Percentiles rank a stretch among this genome's conserved stretches.
phyloP scores from a whole-genome alignment of 345 rosid genomes.

The Gossypium australe region DNA sequence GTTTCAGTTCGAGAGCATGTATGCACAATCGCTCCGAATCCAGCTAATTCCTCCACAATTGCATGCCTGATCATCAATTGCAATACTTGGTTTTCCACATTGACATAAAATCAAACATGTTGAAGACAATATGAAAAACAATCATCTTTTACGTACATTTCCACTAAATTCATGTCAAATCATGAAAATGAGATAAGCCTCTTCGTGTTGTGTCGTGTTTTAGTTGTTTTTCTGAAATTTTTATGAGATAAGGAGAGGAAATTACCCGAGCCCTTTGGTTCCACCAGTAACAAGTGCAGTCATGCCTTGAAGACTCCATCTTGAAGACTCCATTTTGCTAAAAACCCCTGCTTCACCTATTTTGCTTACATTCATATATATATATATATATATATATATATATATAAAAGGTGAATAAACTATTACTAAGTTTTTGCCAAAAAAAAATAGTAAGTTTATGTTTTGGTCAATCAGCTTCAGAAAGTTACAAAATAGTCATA shows the following conservation, averaged over 20 bases:
- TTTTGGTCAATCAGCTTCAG: too few relatives aligned
- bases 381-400: too few relatives aligned
- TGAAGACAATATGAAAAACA: not conserved
- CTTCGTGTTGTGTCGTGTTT: too few relatives aligned
- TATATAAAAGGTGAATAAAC: too few relatives aligned
- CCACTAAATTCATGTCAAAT: too few relatives aligned
- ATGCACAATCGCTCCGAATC: not conserved
- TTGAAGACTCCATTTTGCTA: slow-evolving; percentile 6
- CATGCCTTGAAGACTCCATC: slow-evolving; percentile 64
- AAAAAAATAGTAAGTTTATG: too few relatives aligned
- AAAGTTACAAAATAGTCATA: too few relatives aligned
- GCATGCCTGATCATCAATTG: not conserved
- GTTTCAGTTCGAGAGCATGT: slow-evolving; percentile 1
- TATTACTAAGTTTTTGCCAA: too few relatives aligned
- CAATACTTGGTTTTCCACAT: not conserved
- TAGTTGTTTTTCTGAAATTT: too few relatives aligned
- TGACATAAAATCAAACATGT: not conserved
- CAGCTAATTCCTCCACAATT: slow-evolving; percentile 6
- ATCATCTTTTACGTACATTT: too few relatives aligned
- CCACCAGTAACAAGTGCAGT: slow-evolving; percentile 65
- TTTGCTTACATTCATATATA: not conserved
- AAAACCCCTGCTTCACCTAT: not conserved
- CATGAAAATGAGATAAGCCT: too few relatives aligned
- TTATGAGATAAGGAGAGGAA: not conserved
- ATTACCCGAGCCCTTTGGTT: slow-evolving; percentile 57